phyloP scores from a whole-genome alignment of 768 basidiomycete species.

The Daedalea quercina region DNA sequence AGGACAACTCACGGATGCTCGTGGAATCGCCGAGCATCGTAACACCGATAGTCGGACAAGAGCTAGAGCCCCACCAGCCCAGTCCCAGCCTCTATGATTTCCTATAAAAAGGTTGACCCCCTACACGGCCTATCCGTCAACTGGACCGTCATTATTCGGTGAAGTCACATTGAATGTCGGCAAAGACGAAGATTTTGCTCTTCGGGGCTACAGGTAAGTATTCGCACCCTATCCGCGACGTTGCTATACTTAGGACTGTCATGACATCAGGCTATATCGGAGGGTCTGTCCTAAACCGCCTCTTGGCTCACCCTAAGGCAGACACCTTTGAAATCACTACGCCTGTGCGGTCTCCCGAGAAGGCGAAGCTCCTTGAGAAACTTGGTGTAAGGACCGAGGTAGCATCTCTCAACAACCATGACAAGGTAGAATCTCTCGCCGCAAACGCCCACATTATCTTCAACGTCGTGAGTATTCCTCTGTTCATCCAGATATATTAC shows the following conservation, averaged over 20 bases:
- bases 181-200: background rate
- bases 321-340: conserved; percentile 37
- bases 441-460: conserved; percentile 35
- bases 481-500: no score
- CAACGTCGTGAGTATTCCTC: conserved; percentile 8
- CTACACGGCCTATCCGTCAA: no score
- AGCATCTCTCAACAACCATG: conserved; percentile 24
- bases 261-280: conserved; percentile 44
- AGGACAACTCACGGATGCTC: no score
- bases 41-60: no score
- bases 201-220: background rate
- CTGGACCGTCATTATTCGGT: no score
- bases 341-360: conserved; percentile 38
- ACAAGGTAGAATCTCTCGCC: conserved; percentile 33
- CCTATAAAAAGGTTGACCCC: no score
- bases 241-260: background rate
- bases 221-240: background rate
- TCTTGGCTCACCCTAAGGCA: conserved; percentile 39
- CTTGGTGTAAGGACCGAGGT: conserved; percentile 14
- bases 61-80: no score
- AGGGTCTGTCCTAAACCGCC: conserved; percentile 41
- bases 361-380: conserved; percentile 20
- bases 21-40: no score
- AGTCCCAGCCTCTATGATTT: no score
- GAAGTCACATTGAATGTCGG: background rate